Percentiles rank a stretch among this genome's conserved stretches.
These are phyloP conservation scores for Neoarthrinium moseri DNA, from an alignment of 2,329 filamentous ascomycete species.

Conservation along the genomic window DNA sequence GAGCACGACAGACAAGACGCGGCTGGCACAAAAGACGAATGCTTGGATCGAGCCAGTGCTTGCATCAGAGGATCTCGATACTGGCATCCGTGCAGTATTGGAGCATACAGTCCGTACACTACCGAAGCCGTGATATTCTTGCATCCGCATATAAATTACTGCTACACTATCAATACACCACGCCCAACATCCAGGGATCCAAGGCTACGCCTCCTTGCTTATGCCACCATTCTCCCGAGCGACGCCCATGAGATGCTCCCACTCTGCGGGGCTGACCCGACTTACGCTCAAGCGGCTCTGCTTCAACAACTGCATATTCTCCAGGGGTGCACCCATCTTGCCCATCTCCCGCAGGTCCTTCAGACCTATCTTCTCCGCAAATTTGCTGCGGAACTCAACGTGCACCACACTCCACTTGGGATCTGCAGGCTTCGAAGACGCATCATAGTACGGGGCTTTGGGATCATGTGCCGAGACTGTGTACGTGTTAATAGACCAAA, in stretches of 20 bases:
- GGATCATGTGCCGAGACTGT: constrained; percentile 69
- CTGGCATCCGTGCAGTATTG: constrained; percentile 54
- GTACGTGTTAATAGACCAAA: constrained; percentile 22
- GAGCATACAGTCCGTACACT: constrained; percentile 42
- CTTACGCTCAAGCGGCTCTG: constrained; percentile 81
- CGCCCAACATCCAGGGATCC: neutral
- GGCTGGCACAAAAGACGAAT: constrained; percentile 46
- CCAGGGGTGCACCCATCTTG: constrained; percentile 54
- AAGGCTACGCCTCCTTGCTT: constrained; percentile 11
- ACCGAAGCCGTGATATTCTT: constrained; percentile 20
- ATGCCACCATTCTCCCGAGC: constrained; percentile 37
- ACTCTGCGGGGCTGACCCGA: constrained; percentile 63
- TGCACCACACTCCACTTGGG: constrained; percentile 89
- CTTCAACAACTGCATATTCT: constrained; percentile 80
- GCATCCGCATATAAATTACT: neutral
- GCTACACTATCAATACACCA: neutral
- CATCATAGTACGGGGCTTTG: constrained; percentile 78
- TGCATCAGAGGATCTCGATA: constrained; percentile 48
- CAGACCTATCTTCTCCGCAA: constrained; percentile 68
- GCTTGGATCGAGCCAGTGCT: constrained; percentile 57
- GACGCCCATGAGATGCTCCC: constrained; percentile 59
- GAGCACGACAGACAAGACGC: constrained; percentile 42
- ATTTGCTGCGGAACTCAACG: constrained; percentile 83
- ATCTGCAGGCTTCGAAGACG: constrained; percentile 65
- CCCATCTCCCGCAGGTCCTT: constrained; percentile 68